A percentile compares a stretch with the other conserved stretches of the same genome.
Evolutionary conservation across 2,329 filamentous ascomycete genomes (phyloP).

Genomic region (Allantophomopsis lycopodina): DNA sequence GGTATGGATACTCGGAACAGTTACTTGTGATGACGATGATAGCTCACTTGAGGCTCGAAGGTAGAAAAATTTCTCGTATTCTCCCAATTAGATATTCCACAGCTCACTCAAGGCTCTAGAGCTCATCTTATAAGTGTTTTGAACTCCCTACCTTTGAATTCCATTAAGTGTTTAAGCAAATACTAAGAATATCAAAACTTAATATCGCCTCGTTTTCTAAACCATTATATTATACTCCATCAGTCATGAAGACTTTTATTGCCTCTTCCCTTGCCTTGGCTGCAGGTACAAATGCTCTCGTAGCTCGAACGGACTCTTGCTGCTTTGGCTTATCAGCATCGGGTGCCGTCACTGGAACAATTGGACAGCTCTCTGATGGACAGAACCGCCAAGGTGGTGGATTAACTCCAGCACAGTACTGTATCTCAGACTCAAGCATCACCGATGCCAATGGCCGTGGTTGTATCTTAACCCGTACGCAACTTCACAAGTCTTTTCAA

Average conservation of each 20-base stretch:
- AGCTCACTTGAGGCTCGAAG: no score
- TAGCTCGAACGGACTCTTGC: slow-evolving; percentile 19
- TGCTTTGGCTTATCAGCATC: slow-evolving; percentile 36
- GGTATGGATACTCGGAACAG: no score
- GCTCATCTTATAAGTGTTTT: no score
- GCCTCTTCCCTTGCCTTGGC: slow-evolving; percentile 19
- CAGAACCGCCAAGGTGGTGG: slow-evolving; percentile 42
- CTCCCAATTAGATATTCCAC: no score
- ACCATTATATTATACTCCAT: background rate
- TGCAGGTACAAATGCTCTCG: slow-evolving; percentile 24
- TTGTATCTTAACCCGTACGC: slow-evolving; percentile 45
- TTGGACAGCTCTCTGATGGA: slow-evolving; percentile 46
- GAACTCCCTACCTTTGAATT: no score
- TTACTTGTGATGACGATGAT: no score
- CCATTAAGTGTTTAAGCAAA: no score
- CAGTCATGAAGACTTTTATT: slow-evolving; percentile 24
- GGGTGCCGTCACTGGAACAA: slow-evolving; percentile 30
- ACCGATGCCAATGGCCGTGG: slow-evolving; percentile 40
- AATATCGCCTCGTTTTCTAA: no score
- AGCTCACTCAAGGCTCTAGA: no score
- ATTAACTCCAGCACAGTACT: slow-evolving; percentile 33
- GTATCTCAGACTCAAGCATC: slow-evolving; percentile 34
- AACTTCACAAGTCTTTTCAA: background rate
- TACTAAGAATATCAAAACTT: no score
- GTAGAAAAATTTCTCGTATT: no score